Evolutionary conservation across 2,329 filamentous ascomycete species (phyloP), one percentile per base, ranked within the genome.

Genomic region (Colletotrichum graminicola): DNA sequence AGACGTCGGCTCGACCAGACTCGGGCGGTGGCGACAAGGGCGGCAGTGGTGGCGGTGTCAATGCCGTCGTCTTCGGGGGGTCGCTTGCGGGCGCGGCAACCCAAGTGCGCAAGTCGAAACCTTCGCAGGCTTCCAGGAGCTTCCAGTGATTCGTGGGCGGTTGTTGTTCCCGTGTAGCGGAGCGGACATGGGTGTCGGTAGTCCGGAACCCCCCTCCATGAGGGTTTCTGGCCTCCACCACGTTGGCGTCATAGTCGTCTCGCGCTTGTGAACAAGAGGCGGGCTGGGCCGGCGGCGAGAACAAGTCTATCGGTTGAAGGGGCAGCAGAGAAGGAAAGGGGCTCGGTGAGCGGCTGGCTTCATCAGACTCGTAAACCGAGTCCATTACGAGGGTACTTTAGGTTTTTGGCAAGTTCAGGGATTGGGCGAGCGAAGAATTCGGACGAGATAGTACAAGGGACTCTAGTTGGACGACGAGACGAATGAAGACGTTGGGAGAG

Each of bases 61-160:
- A 14, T 41, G 32, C 34, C 39, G 57, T 47, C 16, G 41, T 63
- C 29, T 5, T 54, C 57, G 43, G 18, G 43, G 64, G 57, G 26
- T 45, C 34, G 45, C 36, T 32, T 45, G 56, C 51, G 26, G 64
- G 51, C 43, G 64, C 69, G 60, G 60, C 21, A 52, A 55, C 49
- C 69, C 69, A 72, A 47, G 69, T 70, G 54, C 69, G 65, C 39
- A 72, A 29, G 60, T 72, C 69, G 56, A 72, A 72, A 52, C 69
- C 66, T 65, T 56, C 23, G 26, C 66, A 70, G 7, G 66, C 39
- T 34, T 34, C 45, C 16, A 72, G 32, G n/a, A 23, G 41, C 29
- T 32, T 72, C 69, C 65, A 69, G 47, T 45, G 66, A 47, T 54
- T 61, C 21, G 65, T 64, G 39, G 66, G 59, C 39, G 60, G 59